Evolutionary conservation across 2,329 filamentous ascomycete genomes (phyloP).

Genomic region (Penicillium sp.): DNA sequence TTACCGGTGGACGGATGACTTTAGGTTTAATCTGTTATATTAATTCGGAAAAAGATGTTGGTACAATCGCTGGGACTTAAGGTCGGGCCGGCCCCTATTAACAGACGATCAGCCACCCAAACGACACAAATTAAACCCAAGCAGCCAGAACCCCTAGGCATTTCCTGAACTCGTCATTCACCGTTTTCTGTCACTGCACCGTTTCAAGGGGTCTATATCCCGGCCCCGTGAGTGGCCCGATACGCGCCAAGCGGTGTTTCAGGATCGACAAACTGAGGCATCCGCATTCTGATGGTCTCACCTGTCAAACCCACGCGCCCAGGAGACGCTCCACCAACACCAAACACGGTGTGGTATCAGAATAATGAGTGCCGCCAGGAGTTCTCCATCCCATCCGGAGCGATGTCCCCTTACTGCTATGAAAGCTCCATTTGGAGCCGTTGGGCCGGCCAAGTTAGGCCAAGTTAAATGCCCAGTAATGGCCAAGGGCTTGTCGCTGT

Average conservation of each 20-base stretch:
- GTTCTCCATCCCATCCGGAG: constrained; percentile 1
- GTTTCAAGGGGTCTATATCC: background rate
- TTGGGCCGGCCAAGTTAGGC: constrained; percentile 3
- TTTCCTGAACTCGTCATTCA: background rate
- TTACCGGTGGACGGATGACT: background rate
- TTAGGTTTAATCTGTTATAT: background rate
- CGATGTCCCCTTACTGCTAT: constrained; percentile 7
- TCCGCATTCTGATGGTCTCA: constrained; percentile 1
- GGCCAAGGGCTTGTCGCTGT: constrained; percentile 10
- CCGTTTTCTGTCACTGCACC: background rate
- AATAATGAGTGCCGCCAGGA: constrained; percentile 14
- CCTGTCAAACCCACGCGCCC: constrained; percentile 15
- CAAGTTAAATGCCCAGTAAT: constrained; percentile 8
- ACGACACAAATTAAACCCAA: background rate
- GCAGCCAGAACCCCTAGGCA: background rate
- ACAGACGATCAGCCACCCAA: too few species aligned
- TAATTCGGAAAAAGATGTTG: too few species aligned
- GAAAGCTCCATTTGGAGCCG: constrained; percentile 9
- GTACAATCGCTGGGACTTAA: background rate
- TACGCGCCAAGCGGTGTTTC: constrained; percentile 21
- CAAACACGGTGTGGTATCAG: constrained; percentile 17
- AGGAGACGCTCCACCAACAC: constrained; percentile 11
- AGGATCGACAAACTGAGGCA: constrained; percentile 6
- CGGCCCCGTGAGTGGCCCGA: constrained; percentile 14
- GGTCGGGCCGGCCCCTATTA: background rate